Percentiles rank a stretch among this genome's conserved stretches.
Evolutionary conservation across 2,329 filamentous ascomycete species (phyloP).

Genomic region (Penicillium olsonii): DNA sequence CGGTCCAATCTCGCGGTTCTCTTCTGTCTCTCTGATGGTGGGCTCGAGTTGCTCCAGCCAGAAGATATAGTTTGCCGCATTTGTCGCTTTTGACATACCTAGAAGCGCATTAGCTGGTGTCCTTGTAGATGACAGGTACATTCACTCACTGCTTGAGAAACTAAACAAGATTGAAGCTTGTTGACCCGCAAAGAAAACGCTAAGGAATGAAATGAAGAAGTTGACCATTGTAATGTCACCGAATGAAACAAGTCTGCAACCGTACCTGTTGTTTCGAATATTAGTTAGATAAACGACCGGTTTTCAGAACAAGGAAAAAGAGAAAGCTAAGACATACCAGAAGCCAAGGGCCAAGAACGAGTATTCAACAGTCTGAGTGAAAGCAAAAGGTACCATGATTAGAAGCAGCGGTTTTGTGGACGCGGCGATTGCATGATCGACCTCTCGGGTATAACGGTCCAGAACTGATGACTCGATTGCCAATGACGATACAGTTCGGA

Average conservation of each 20-base stretch:
- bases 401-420: slow-evolving; percentile 23
- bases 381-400: slow-evolving; percentile 31
- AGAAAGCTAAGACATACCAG: slow-evolving; percentile 17
- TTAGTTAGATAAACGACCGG: slow-evolving; percentile 16
- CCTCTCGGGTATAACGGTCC: slow-evolving; percentile 23
- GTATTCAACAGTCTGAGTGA: slow-evolving; percentile 31
- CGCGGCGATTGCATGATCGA: slow-evolving; percentile 22
- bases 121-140: slow-evolving; percentile 27
- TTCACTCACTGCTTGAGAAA: slow-evolving; percentile 34
- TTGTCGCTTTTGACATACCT: slow-evolving; percentile 49
- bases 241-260: slow-evolving; percentile 56
- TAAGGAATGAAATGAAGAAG: slow-evolving; percentile 49
- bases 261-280: slow-evolving; percentile 50
- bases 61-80: slow-evolving; percentile 53
- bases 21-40: slow-evolving; percentile 46
- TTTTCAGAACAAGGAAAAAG: not conserved
- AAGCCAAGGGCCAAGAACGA: slow-evolving; percentile 33
- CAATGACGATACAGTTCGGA: slow-evolving; percentile 51
- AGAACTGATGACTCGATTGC: slow-evolving; percentile 47
- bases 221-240: slow-evolving; percentile 43
- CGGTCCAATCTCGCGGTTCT: slow-evolving; percentile 36
- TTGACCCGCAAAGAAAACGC: slow-evolving; percentile 41
- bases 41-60: slow-evolving; percentile 45
- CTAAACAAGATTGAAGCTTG: slow-evolving; percentile 29
- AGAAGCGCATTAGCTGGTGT: not conserved